Evolutionary conservation across 2,329 filamentous ascomycete genomes (phyloP).

Genomic region (Bipolaris victoriae): DNA sequence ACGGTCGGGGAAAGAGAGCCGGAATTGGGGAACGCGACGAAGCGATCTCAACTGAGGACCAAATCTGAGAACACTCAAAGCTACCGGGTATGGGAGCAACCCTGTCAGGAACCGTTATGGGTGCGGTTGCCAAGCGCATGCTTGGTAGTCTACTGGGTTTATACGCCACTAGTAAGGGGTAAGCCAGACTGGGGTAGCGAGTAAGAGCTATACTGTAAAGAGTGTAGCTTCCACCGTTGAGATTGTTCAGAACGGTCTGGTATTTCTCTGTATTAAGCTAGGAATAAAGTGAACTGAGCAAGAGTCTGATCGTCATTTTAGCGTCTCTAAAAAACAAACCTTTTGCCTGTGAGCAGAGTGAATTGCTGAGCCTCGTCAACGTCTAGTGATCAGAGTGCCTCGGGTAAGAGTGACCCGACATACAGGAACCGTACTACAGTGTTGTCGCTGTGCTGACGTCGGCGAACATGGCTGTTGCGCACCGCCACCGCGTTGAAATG

Average conservation of each 20-base stretch:
- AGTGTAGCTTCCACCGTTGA: no score
- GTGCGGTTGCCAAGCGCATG: not conserved
- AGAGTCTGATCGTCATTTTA: no score
- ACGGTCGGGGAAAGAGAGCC: not conserved
- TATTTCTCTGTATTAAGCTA: no score
- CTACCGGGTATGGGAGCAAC: not conserved
- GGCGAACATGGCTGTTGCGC: not conserved
- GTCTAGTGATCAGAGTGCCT: not conserved
- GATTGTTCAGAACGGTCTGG: no score
- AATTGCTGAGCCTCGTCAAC: not conserved
- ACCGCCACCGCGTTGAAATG: not conserved
- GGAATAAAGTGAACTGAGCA: no score
- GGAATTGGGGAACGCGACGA: not conserved
- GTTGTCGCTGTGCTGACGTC: not conserved
- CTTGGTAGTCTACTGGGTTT: not conserved
- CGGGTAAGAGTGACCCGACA: not conserved
- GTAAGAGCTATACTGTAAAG: no score
- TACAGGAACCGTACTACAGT: not conserved
- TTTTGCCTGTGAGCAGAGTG: no score
- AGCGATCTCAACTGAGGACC: not conserved
- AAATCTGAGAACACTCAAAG: not conserved
- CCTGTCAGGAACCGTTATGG: slow-evolving; percentile 4
- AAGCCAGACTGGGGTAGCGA: no score
- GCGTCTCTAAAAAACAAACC: no score
- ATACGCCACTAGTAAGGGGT: no score